Base-by-base conservation (phyloP, 176 grass and related monocot species). In the Guadua angustifolia region DNA sequence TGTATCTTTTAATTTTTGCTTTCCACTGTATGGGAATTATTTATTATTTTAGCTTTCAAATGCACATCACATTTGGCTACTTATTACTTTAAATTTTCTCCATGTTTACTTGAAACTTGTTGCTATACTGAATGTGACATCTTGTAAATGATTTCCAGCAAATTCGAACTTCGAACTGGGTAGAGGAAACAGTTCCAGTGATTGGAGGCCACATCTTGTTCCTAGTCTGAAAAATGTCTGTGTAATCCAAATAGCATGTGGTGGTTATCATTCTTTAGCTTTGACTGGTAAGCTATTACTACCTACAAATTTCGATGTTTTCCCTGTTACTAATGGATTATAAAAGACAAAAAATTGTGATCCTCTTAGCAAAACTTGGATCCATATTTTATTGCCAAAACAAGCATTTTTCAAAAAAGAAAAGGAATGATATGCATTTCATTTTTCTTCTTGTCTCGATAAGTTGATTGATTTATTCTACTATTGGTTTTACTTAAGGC, bases 221-320 rank as follows among this genome's bases (percentile, higher is more conserved):
- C 84, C 89, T 59, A 91, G 80, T 18, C 73, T 99, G 56, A 86
- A 93, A 87, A 89, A 79, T 82, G 55, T 69, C 78, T 51, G 11
- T 66, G 75, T 95, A 49, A 61, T 94, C 79, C 96, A 99, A 83
- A 83, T 99, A 90, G 87, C 93, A 53, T 86, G 89, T 21, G 93
- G 93, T 75, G 93, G 96, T 90, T 99, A 99, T 73, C 93, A 99
- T 86, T 94, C 96, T 75, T 90, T 99, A 83, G 96, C 96, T 70
- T 86, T 99, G 75, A 95, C 96, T 62, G 92, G 95, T 97, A 93
- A 82, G 50, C 50, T 81, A 66, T 87, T 82, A 75, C 49, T 24
- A 78, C 32, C 61, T 67, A 2, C 60, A 73, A 75, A 71, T 64
- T 88, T 32, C n/a, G 39, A 24, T 84, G 0, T 24, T 53, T 91